These are phyloP conservation scores for Amanita subjunquillea DNA, from an alignment of 768 basidiomycete genomes.

Conservation along the genomic window DNA sequence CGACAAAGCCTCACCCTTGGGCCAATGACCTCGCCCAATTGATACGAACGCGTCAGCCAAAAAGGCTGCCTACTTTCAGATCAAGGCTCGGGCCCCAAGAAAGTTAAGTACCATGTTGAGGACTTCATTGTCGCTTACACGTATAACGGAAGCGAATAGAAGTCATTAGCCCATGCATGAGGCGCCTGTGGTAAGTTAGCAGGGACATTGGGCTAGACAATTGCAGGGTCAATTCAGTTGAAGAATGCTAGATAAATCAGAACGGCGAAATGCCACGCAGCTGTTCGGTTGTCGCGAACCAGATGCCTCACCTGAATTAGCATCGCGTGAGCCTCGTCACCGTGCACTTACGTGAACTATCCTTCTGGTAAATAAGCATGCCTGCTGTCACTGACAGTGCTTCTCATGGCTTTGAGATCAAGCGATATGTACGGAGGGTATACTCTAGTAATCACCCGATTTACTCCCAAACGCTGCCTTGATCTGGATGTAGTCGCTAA, in stretches of 20 bases:
- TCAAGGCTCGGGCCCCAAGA: too few species aligned
- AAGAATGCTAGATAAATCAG: not conserved
- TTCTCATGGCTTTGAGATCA: not conserved
- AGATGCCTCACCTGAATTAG: not conserved
- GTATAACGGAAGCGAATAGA: not conserved
- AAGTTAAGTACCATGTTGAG: too few species aligned
- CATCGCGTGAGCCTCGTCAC: not conserved
- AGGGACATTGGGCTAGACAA: not conserved
- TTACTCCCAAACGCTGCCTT: conserved; percentile 49
- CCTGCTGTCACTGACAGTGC: not conserved
- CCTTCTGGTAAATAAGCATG: conserved; percentile 2
- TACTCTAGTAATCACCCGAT: conserved; percentile 10
- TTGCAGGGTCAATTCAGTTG: not conserved
- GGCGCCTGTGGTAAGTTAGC: not conserved
- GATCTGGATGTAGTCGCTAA: conserved; percentile 42
- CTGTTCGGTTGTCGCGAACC: not conserved
- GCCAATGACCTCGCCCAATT: not conserved
- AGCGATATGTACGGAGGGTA: conserved; percentile 8
- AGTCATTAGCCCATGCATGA: not conserved
- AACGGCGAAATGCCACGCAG: too few species aligned
- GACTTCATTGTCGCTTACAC: too few species aligned
- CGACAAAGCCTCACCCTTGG: not conserved
- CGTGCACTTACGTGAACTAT: not conserved
- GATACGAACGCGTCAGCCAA: too few species aligned
- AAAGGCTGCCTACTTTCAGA: too few species aligned